Base-by-base conservation (phyloP, 768 basidiomycete species). In the Xerocomellus dryophilus region DNA sequence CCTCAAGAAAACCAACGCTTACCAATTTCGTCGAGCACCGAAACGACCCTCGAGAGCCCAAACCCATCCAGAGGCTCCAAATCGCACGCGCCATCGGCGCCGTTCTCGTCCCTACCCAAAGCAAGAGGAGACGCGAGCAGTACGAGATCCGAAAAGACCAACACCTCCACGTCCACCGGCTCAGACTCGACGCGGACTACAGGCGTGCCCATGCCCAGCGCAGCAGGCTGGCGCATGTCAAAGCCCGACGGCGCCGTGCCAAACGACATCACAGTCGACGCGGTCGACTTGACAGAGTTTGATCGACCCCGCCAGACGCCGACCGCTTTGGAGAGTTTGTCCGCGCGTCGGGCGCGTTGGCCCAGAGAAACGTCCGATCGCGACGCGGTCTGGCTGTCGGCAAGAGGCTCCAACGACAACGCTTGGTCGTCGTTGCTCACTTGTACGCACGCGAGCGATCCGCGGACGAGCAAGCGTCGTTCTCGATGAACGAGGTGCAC, bases 381-480 rank as follows among this genome's bases (percentile, higher is more conserved):
- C 2, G 27, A 27, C 3, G 7, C 20, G 0, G 43, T n/a, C 10
- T 51, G 51, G 23, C 2, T 12, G 8, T 58, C 56, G 2, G 6
- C 23, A 15, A 15, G 38, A 4, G 34, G 21, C 27, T 43, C 50
- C 3, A 40, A 23, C 12, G 40, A 31, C 4, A 18, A 34, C 6
- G 29, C 25, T 17, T 55, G 55, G 41, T 68, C 57, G 56, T 69
- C 74, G n/a, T 69, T 69, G 41, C 73, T 64, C 6, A 84, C 71
- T 10, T 80, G 74, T 9, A 74, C 65, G 34, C 63, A 71, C 25
- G 53, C 57, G 7, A 93, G 71, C 3, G 75, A 67, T 17, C 90
- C 92, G 58, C 86, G 83, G 51, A 81, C 79, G 36, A 94, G 73
- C 12, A 96, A 74, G 38, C 85, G 74, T n/a, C 94, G 80, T 53